Evolutionary conservation across 1,284 basidiomycete species (phyloP), one percentile per base, ranked within the genome.

Genomic region (Sutorius eximius): DNA sequence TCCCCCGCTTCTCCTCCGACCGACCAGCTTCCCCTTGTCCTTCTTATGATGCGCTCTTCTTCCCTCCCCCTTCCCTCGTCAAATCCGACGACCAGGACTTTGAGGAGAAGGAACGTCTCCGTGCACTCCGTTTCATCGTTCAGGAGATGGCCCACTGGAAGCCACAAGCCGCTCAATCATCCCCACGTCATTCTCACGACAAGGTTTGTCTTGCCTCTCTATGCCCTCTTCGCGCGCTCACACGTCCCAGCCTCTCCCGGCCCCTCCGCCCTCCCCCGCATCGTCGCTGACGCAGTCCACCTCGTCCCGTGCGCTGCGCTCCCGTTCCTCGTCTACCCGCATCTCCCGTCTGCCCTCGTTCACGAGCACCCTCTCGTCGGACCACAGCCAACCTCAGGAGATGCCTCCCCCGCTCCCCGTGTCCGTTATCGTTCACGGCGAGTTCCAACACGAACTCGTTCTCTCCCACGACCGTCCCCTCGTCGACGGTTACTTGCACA

Each of bases 291-390:
- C 67, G 1, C 61, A 66, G 36, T 69, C 69, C 1, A 57, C 55
- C 24, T 69, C 69, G 1, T 68, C 69, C 1, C 70, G 69, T 3
- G 51, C 36, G 1, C 16, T 70, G 47, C 68, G 67, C 13, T 72
- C 70, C 0, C 70, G 70, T 13, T 72, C 67, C 0, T 72, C 70
- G 0, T 72, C 67, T 0, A 69, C 51, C 27, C 56, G 67, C 41
- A 71, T 69, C 1, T 72, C 67, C 3, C 69, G 70, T 44, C 61
- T 69, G 0, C 70, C 70, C 12, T 69, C 67, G 0, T 71, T 69
- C 55, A 70, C 67, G 0, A 71, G 67, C 30, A 69, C 67, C 7
- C 69, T 69, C 54, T 71, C 70, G 2, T 72, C 70, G 0, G 67
- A 69, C 8, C 70, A 72, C 38, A 72, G 69, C 32, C 61, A 65